These are phyloP conservation scores for Stagonosporopsis vannaccii DNA, from an alignment of 2,329 filamentous ascomycete genomes.

Conservation along the genomic window DNA sequence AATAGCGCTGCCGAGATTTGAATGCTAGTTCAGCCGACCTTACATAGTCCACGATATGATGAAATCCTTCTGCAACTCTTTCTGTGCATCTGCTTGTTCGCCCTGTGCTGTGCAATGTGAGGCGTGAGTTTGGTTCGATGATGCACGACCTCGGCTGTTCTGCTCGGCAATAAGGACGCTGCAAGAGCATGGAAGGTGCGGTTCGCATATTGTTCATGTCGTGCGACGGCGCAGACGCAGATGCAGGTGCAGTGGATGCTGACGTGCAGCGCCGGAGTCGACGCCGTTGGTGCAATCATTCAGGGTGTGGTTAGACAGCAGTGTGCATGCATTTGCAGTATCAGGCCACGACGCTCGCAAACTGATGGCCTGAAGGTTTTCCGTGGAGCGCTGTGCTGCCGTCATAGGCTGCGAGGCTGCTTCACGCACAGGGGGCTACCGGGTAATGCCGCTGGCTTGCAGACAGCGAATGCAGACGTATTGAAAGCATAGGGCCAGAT, in stretches of 20 bases:
- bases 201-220: slow-evolving; percentile 22
- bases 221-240: slow-evolving; percentile 12
- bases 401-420: background rate
- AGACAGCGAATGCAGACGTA: background rate
- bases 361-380: background rate
- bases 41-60: slow-evolving; percentile 9
- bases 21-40: background rate
- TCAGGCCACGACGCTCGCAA: background rate
- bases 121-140: background rate
- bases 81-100: background rate
- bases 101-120: slow-evolving; percentile 6
- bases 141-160: background rate
- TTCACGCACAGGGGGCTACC: background rate
- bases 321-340: background rate
- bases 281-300: background rate
- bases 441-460: background rate
- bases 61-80: background rate
- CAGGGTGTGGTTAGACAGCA: background rate
- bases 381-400: background rate
- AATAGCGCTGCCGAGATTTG: background rate
- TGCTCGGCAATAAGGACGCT: slow-evolving; percentile 6
- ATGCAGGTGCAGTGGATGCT: background rate
- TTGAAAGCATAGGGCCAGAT: background rate
- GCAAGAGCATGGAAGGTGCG: slow-evolving; percentile 2
- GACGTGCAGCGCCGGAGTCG: slow-evolving; percentile 8